Evolutionary conservation across 805 yeast species (phyloP).

Genomic region (Torulaspora franciscae): DNA sequence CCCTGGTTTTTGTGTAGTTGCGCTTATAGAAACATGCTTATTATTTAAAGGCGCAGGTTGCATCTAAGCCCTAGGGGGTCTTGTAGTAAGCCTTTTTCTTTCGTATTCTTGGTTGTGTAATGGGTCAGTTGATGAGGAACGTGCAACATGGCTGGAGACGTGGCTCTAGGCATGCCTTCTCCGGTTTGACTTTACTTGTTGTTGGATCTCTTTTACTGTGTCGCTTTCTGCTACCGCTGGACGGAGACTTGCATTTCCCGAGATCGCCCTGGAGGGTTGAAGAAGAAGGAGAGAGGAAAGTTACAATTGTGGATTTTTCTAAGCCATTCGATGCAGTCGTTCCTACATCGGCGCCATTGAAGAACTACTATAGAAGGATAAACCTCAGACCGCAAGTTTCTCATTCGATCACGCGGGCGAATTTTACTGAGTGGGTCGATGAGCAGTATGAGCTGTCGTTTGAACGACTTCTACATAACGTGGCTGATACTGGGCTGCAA

Average conservation of each 20-base stretch:
- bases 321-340: constrained; percentile 13
- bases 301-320: constrained; percentile 14
- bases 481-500: constrained; percentile 40
- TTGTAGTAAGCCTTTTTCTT: not conserved
- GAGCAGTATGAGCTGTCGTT: constrained; percentile 42
- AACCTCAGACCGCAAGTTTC: constrained; percentile 16
- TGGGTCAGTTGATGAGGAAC: not conserved
- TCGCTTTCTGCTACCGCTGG: constrained; percentile 8
- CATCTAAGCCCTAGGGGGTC: no score
- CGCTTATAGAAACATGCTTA: no score
- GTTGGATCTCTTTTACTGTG: constrained; percentile 8
- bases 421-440: constrained; percentile 44
- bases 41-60: no score
- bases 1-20: no score
- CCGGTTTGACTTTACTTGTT: constrained; percentile 3
- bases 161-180: constrained; percentile 3
- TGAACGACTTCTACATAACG: constrained; percentile 42
- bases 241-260: not conserved
- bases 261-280: not conserved
- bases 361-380: constrained; percentile 11
- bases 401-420: constrained; percentile 19
- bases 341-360: constrained; percentile 10
- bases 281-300: constrained; percentile 1
- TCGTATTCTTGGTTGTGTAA: not conserved
- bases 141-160: not conserved